A percentile compares a stretch with the other conserved stretches of the same genome.
Conservation (phyloP, 106 monocot species). For the Iris macrosiphon region DNA sequence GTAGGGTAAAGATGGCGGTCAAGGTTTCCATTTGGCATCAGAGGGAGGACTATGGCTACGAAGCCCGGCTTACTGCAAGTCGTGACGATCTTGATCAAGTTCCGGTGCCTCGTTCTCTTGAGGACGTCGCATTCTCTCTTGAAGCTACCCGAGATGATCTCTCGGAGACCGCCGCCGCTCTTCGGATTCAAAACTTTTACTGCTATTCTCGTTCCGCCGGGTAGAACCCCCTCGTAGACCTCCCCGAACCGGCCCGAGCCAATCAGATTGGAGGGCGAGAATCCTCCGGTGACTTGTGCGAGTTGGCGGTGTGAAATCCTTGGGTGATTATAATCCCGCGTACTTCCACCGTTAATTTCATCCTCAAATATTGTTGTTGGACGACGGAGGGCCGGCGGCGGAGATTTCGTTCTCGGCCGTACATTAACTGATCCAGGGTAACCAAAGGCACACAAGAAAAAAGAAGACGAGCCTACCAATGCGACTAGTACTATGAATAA, state of each 20-base stretch:
- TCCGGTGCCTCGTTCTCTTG: conserved; percentile 64
- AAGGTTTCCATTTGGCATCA: conserved; percentile 85
- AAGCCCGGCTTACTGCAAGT: conserved; percentile 80
- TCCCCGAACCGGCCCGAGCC: conserved; percentile 63
- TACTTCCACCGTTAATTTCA: not conserved
- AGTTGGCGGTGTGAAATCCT: conserved; percentile 62
- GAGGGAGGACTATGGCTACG: conserved; percentile 73
- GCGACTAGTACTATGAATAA: conserved; percentile 17
- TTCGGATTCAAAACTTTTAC: conserved; percentile 59
- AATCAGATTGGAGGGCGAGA: conserved; percentile 40
- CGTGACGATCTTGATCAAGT: conserved; percentile 69
- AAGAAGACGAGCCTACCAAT: conserved; percentile 3
- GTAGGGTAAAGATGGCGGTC: conserved; percentile 46
- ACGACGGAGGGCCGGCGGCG: not conserved
- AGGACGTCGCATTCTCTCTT: conserved; percentile 72
- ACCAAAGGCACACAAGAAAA: conserved; percentile 5
- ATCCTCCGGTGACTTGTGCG: conserved; percentile 54
- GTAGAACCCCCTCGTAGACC: conserved; percentile 57
- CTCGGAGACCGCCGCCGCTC: conserved; percentile 3
- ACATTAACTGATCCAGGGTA: conserved; percentile 8
- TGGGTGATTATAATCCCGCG: conserved; percentile 44
- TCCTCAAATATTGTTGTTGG: conserved; percentile 2
- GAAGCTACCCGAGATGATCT: conserved; percentile 42
- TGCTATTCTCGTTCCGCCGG: conserved; percentile 38
- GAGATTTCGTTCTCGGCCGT: not conserved